Evolutionary conservation across 495 filamentous ascomycete species (phyloP).

Genomic region (Cladorrhinum samala): DNA sequence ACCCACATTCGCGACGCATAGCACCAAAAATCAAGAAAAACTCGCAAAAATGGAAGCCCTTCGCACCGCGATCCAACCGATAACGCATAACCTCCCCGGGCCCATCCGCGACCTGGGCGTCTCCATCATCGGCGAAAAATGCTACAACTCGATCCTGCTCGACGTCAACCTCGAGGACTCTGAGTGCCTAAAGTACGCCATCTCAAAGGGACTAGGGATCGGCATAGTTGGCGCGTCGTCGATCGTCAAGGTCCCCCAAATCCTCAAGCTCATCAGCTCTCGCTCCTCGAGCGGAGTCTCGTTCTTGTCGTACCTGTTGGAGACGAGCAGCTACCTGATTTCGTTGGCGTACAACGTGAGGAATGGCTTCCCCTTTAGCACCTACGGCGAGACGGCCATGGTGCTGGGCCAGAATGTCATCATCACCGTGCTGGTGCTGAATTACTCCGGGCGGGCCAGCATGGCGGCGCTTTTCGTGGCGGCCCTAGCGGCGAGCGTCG

Average conservation of each 20-base stretch:
- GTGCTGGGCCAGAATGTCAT: conserved; percentile 88
- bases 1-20: too few species aligned
- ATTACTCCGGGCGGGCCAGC: conserved; percentile 57
- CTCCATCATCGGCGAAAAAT: conserved; percentile 71
- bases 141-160: conserved; percentile 77
- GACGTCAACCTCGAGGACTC: conserved; percentile 68
- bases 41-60: conserved; percentile 53
- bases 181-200: conserved; percentile 74
- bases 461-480: conserved; percentile 70
- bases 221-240: conserved; percentile 83
- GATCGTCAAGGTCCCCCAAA: conserved; percentile 93
- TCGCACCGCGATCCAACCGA: conserved; percentile 62
- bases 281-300: conserved; percentile 74
- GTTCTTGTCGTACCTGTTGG: conserved; percentile 86
- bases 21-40: too few species aligned
- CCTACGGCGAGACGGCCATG: conserved; percentile 88
- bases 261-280: conserved; percentile 79
- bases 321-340: conserved; percentile 79
- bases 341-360: conserved; percentile 84
- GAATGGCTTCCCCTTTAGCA: conserved; percentile 88
- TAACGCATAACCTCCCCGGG: conserved; percentile 71
- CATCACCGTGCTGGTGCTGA: conserved; percentile 76
- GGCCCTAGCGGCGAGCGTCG: conserved; percentile 58
- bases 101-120: conserved; percentile 69
- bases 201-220: conserved; percentile 88